These are phyloP conservation scores for Trichoderma oligosporum DNA, from an alignment of 2,329 filamentous ascomycete genomes.

Conservation along the genomic window DNA sequence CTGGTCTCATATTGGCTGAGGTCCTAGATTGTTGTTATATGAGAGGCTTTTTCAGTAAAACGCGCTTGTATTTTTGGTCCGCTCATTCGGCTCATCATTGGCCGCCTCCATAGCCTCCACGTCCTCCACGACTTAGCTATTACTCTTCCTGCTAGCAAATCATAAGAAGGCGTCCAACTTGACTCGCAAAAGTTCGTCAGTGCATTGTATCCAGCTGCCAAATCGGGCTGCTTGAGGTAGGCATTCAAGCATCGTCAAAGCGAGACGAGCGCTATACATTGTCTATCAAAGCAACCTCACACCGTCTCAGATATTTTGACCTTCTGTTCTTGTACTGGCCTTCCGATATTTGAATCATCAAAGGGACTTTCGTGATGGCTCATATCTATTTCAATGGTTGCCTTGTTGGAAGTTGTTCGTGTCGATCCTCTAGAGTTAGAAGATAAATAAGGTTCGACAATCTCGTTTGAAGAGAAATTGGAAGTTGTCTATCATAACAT, in stretches of 20 bases:
- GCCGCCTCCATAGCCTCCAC: conserved; percentile 10
- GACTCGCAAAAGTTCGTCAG: conserved; percentile 11
- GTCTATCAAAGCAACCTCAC: conserved; percentile 5
- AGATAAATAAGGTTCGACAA: conserved; percentile 1
- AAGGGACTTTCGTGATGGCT: neutral
- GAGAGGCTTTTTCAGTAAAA: conserved; percentile 6
- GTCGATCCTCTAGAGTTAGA: conserved; percentile 3
- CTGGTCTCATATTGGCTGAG: neutral
- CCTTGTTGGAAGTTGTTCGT: neutral
- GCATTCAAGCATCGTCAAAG: neutral
- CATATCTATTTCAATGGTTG: neutral
- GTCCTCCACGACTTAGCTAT: neutral
- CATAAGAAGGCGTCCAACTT: neutral
- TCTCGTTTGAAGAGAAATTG: conserved; percentile 1
- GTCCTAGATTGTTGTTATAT: neutral
- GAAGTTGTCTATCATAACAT: neutral
- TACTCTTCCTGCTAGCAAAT: neutral
- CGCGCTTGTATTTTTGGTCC: neutral
- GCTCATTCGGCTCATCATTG: conserved; percentile 2
- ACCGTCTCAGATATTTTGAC: neutral
- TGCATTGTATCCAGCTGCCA: neutral
- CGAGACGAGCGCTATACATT: neutral
- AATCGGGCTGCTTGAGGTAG: neutral
- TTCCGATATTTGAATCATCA: neutral
- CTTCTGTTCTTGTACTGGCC: conserved; percentile 1